These are phyloP conservation scores for Phytopythium litorale DNA, from an alignment of 352 stramenopile species.

Conservation along the genomic window DNA sequence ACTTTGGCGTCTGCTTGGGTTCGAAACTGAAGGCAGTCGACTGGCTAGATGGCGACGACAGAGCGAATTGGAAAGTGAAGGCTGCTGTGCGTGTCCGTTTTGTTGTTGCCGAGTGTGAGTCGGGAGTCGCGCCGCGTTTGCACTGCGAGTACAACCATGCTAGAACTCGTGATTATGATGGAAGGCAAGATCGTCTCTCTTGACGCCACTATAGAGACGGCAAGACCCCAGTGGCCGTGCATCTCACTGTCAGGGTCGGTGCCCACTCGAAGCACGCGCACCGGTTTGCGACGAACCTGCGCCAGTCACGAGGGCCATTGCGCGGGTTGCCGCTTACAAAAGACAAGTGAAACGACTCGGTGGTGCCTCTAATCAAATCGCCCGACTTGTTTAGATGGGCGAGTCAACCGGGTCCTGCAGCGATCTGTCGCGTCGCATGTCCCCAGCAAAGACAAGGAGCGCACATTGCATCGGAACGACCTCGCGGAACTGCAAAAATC, in stretches of 20 bases:
- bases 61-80: slow-evolving; percentile 20
- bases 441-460: not conserved
- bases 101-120: no score
- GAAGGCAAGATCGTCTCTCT: not conserved
- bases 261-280: not conserved
- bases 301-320: not conserved
- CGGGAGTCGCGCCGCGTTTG: no score
- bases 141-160: not conserved
- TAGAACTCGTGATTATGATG: not conserved
- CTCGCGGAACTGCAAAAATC: not conserved
- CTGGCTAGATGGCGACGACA: not conserved
- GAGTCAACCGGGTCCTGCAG: no score
- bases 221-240: not conserved
- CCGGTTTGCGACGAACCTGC: not conserved
- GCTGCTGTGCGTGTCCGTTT: not conserved
- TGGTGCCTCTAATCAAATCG: slow-evolving; percentile 4
- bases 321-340: slow-evolving; percentile 1
- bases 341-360: not conserved
- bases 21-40: not conserved
- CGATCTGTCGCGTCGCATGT: not conserved
- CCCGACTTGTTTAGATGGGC: not conserved
- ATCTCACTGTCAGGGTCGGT: not conserved
- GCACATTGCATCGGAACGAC: not conserved
- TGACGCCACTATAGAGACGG: not conserved
- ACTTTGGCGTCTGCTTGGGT: not conserved